A percentile compares a stretch with the other conserved stretches of the same genome.
phyloP scores from a whole-genome alignment of 2,329 filamentous ascomycete species.

The Juglanconis oblonga region DNA sequence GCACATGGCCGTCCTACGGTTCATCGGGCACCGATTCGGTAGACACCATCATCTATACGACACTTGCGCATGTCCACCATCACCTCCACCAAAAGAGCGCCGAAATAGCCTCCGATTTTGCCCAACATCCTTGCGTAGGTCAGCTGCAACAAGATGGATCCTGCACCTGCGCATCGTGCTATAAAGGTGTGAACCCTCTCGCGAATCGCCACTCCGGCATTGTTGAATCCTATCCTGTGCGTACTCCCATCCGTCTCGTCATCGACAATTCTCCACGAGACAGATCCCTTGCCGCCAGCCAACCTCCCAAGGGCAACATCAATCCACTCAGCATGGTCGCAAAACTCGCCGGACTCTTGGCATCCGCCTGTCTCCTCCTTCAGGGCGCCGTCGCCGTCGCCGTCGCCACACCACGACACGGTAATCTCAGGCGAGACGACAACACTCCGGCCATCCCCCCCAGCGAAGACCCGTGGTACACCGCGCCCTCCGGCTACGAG shows the following conservation, averaged over 20 bases:
- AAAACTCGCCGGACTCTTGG: not conserved
- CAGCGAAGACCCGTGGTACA: slow-evolving; percentile 12
- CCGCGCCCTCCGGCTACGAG: slow-evolving; percentile 2
- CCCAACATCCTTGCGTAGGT: not conserved
- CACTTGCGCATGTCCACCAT: not conserved
- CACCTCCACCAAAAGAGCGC: not conserved
- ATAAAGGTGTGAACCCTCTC: not conserved
- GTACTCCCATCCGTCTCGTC: not conserved
- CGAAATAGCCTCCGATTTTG: not conserved
- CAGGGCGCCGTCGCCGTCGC: not conserved
- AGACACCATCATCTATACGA: not conserved
- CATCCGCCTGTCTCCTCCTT: not conserved
- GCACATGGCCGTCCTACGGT: not conserved
- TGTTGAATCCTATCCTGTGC: not conserved
- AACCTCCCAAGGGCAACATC: not conserved
- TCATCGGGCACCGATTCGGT: slow-evolving; percentile 13
- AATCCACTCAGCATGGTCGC: not conserved
- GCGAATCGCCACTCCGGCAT: not conserved
- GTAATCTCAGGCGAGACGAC: not conserved
- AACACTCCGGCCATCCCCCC: slow-evolving; percentile 1
- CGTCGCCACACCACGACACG: not conserved
- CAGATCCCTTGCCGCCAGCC: not conserved
- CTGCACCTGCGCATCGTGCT: not conserved
- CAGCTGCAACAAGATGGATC: not conserved
- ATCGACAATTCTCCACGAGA: not conserved